Conservation (phyloP, 129 eudicot species). For the Arctium lappa region DNA sequence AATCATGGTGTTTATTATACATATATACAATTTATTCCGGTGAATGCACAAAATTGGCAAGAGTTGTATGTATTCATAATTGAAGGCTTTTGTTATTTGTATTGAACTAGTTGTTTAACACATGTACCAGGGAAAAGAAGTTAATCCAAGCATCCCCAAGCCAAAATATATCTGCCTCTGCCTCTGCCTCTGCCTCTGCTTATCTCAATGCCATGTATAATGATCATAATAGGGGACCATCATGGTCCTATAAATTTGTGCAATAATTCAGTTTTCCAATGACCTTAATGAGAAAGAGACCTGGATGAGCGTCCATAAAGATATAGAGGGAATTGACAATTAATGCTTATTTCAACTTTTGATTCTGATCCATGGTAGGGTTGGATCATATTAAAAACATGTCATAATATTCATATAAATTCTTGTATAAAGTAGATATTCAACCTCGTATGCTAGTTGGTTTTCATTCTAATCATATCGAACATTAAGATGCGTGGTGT, state of each 20-base stretch:
- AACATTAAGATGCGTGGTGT: background rate
- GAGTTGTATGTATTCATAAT: background rate
- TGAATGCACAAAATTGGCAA: background rate
- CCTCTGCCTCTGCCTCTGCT: background rate
- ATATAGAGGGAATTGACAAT: background rate
- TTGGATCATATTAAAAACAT: background rate
- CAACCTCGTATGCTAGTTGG: background rate
- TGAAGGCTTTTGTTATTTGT: background rate
- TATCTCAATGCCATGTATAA: background rate
- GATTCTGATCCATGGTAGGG: background rate
- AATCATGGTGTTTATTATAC: background rate
- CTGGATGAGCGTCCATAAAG: background rate
- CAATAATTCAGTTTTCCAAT: background rate
- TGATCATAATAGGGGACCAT: background rate
- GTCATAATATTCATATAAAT: background rate
- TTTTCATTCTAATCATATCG: background rate
- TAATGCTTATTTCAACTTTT: background rate
- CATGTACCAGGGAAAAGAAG: background rate
- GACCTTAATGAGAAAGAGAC: background rate
- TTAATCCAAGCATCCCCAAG: background rate
- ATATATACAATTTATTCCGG: background rate
- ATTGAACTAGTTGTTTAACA: background rate
- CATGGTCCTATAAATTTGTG: background rate
- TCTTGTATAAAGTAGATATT: background rate
- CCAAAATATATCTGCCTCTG: background rate